Evolutionary conservation across 2,329 filamentous ascomycete species (phyloP).

Genomic region (Macrophomina tecta): DNA sequence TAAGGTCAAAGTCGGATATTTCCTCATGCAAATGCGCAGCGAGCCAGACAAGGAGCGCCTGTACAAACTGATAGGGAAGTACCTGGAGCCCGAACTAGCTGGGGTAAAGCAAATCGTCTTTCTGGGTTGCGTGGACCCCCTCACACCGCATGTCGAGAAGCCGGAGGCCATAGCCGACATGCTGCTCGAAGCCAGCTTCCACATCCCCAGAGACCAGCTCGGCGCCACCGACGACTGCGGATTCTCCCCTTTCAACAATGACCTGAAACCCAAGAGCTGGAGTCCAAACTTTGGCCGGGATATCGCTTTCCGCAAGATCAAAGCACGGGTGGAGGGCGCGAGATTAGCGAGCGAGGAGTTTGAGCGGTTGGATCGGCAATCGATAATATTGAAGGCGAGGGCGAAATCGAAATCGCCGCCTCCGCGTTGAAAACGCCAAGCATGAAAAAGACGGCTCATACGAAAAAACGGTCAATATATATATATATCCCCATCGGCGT

Average conservation of each 20-base stretch:
- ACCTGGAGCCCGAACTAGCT: slow-evolving; percentile 21
- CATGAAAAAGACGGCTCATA: neutral
- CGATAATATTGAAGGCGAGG: slow-evolving; percentile 20
- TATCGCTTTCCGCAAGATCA: slow-evolving; percentile 26
- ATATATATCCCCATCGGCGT: neutral
- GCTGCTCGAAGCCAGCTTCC: slow-evolving; percentile 26
- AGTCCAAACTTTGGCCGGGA: slow-evolving; percentile 24
- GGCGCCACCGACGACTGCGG: slow-evolving; percentile 28
- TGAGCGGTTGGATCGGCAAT: slow-evolving; percentile 18
- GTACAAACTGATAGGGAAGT: slow-evolving; percentile 17
- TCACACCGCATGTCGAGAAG: slow-evolving; percentile 26
- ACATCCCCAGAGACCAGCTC: slow-evolving; percentile 22
- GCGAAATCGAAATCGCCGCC: slow-evolving; percentile 21
- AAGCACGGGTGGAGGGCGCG: slow-evolving; percentile 16
- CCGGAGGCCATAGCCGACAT: slow-evolving; percentile 21
- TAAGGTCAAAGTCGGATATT: slow-evolving; percentile 23
- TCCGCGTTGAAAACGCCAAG: neutral
- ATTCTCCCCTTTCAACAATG: slow-evolving; percentile 24
- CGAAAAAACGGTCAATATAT: neutral
- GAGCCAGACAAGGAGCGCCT: slow-evolving; percentile 20
- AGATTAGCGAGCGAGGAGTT: slow-evolving; percentile 24
- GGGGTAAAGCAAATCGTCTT: slow-evolving; percentile 18
- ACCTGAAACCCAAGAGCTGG: slow-evolving; percentile 28
- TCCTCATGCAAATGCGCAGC: slow-evolving; percentile 26
- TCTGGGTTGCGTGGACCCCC: slow-evolving; percentile 16